Conservation (phyloP, 2,329 filamentous ascomycete species). For the Phaeoacremonium minimum region DNA sequence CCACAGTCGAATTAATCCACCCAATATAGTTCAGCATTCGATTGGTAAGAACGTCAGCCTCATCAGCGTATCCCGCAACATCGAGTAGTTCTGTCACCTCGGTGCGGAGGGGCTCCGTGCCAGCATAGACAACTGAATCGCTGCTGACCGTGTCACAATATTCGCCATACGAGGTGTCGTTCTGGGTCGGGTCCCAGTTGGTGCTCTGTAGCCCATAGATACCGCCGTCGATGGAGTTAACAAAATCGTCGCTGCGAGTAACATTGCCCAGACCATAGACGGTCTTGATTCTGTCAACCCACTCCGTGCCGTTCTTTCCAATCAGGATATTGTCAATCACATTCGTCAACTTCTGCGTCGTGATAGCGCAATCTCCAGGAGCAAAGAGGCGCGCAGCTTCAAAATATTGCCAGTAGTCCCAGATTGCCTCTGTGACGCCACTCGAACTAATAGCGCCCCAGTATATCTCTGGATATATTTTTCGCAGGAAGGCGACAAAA, state of each 20-base stretch:
- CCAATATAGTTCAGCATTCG: constrained; percentile 50
- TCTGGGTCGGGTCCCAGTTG: constrained; percentile 49
- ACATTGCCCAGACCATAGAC: constrained; percentile 43
- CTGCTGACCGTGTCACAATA: constrained; percentile 46
- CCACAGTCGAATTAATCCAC: constrained; percentile 26
- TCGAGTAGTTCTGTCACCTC: constrained; percentile 33
- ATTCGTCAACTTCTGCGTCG: constrained; percentile 53
- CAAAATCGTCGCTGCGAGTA: constrained; percentile 44
- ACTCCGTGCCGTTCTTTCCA: constrained; percentile 25
- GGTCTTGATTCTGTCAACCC: constrained; percentile 37
- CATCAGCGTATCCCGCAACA: constrained; percentile 32
- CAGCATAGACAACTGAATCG: constrained; percentile 33
- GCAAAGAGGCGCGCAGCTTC: constrained; percentile 45
- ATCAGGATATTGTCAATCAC: constrained; percentile 48
- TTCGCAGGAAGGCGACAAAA: constrained; percentile 71
- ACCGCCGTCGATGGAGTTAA: constrained; percentile 31
- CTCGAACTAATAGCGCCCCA: constrained; percentile 78
- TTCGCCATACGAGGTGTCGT: constrained; percentile 32
- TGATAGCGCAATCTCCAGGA: constrained; percentile 57
- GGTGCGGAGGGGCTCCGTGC: constrained; percentile 26
- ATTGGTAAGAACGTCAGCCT: constrained; percentile 30
- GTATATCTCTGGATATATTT: constrained; percentile 73
- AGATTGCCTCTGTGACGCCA: constrained; percentile 72
- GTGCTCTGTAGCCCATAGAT: constrained; percentile 39
- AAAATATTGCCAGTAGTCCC: constrained; percentile 67